Conservation (phyloP, 495 filamentous ascomycete species). For the Aspergillus kassunensis region DNA sequence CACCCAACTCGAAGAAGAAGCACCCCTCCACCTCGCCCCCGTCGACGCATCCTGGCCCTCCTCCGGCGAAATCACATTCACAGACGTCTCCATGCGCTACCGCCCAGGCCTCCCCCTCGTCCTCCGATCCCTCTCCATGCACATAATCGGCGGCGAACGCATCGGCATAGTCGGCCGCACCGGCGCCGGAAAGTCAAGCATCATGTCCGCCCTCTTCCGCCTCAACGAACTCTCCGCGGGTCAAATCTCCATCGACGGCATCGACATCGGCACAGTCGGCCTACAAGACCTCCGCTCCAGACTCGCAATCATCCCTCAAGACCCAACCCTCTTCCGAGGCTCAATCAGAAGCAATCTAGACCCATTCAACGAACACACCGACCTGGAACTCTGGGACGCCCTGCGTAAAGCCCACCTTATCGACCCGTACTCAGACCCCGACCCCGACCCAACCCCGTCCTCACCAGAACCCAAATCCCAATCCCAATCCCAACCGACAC, state of each 20-base stretch:
- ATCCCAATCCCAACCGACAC: no score
- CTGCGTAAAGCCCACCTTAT: constrained; percentile 79
- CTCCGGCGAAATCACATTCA: constrained; percentile 77
- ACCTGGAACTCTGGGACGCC: constrained; percentile 84
- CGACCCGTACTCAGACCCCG: constrained; percentile 31
- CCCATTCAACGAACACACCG: constrained; percentile 83
- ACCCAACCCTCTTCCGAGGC: constrained; percentile 90
- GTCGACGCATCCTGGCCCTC: constrained; percentile 76
- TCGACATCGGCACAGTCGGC: constrained; percentile 81
- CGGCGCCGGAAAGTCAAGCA: constrained; percentile 89
- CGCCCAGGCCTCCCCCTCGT: constrained; percentile 78
- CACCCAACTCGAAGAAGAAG: constrained; percentile 80
- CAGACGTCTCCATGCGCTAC: constrained; percentile 89
- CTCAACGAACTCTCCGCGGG: constrained; percentile 80
- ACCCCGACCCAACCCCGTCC: constrained; percentile 9
- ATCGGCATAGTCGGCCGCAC: constrained; percentile 94
- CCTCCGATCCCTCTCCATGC: constrained; percentile 71
- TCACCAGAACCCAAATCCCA: no score
- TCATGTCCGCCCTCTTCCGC: constrained; percentile 92
- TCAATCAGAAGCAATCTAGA: constrained; percentile 90
- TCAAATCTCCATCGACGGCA: constrained; percentile 84
- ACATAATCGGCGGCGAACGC: constrained; percentile 77
- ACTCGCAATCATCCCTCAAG: constrained; percentile 93
- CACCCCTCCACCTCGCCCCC: constrained; percentile 65
- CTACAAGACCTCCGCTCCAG: constrained; percentile 82